phyloP scores from a whole-genome alignment of 192 early-diverging fungal species.

The Dissophora ornata region DNA sequence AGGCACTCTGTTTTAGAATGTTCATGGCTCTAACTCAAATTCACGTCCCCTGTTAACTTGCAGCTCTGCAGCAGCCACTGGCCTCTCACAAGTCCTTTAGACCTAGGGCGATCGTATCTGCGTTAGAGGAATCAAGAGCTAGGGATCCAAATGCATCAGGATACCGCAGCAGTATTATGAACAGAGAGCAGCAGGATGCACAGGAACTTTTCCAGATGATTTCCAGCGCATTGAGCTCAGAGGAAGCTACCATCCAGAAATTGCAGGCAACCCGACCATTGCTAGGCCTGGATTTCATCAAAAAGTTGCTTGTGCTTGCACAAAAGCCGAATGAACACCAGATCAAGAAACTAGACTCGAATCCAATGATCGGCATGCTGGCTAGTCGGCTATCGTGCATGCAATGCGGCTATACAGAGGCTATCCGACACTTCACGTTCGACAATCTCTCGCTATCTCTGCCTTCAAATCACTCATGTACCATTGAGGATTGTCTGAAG shows the following conservation, averaged over 20 bases:
- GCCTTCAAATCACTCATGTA: slow-evolving; percentile 62
- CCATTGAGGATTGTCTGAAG: slow-evolving; percentile 63
- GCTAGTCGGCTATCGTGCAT: slow-evolving; percentile 82
- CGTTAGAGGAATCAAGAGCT: slow-evolving; percentile 57
- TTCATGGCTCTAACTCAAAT: no score
- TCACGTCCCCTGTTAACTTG: slow-evolving; percentile 27
- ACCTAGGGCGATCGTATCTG: slow-evolving; percentile 71
- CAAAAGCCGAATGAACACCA: slow-evolving; percentile 1
- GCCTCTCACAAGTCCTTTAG: slow-evolving; percentile 58
- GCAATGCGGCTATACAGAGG: slow-evolving; percentile 83
- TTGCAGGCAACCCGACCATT: slow-evolving; percentile 27
- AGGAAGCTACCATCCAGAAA: slow-evolving; percentile 56
- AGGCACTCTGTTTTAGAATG: no score
- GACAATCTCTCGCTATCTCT: slow-evolving; percentile 81
- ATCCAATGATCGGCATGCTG: slow-evolving; percentile 82
- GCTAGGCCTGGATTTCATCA: slow-evolving; percentile 29
- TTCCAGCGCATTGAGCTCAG: slow-evolving; percentile 74
- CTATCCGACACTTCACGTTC: slow-evolving; percentile 83
- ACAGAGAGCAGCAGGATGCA: slow-evolving; percentile 87
- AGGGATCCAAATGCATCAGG: slow-evolving; percentile 39
- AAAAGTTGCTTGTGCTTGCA: slow-evolving; percentile 18
- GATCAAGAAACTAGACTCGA: slow-evolving; percentile 41
- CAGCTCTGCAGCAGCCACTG: slow-evolving; percentile 50
- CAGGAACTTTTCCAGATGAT: slow-evolving; percentile 90
- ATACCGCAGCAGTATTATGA: slow-evolving; percentile 66